Percentiles rank a stretch among this genome's conserved stretches.
Evolutionary conservation across 2,329 filamentous ascomycete genomes (phyloP).

Genomic region (Trichophyton verrucosum): DNA sequence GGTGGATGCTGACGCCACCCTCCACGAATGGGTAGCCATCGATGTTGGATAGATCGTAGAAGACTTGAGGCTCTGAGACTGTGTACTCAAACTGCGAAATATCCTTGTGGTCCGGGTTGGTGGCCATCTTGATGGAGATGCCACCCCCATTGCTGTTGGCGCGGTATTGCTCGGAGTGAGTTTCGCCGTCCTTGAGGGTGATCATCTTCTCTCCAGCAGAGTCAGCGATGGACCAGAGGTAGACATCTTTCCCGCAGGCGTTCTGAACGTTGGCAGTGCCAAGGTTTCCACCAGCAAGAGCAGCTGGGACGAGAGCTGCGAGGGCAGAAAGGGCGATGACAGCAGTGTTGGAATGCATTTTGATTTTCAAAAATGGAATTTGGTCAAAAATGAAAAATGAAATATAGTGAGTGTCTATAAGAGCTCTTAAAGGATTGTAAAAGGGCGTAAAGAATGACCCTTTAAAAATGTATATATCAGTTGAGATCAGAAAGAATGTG

Average conservation of each 20-base stretch:
- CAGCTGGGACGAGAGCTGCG: constrained; percentile 21
- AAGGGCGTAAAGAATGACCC: constrained; percentile 8
- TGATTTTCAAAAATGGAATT: constrained; percentile 5
- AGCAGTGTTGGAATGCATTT: constrained; percentile 28
- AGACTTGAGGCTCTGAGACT: constrained; percentile 22
- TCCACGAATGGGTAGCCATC: constrained; percentile 25
- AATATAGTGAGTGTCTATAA: constrained; percentile 4
- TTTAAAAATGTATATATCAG: constrained; percentile 2
- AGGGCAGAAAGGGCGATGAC: constrained; percentile 23
- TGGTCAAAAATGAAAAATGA: not conserved
- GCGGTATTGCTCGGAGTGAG: constrained; percentile 25
- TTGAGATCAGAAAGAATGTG: constrained; percentile 6
- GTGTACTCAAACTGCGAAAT: constrained; percentile 36
- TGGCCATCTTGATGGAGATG: constrained; percentile 32
- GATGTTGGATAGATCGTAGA: constrained; percentile 32
- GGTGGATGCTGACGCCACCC: constrained; percentile 26
- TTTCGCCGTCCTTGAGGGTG: constrained; percentile 24
- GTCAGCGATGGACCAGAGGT: constrained; percentile 31
- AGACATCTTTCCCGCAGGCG: constrained; percentile 26
- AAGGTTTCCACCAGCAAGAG: constrained; percentile 16
- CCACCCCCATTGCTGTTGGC: constrained; percentile 28
- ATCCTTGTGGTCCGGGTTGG: constrained; percentile 20
- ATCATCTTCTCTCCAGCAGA: constrained; percentile 23
- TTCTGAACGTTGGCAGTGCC: constrained; percentile 27
- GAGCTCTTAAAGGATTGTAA: constrained; percentile 3